Conservation (phyloP, 176 grass and related monocot genomes). For the Bromus sterilis region DNA sequence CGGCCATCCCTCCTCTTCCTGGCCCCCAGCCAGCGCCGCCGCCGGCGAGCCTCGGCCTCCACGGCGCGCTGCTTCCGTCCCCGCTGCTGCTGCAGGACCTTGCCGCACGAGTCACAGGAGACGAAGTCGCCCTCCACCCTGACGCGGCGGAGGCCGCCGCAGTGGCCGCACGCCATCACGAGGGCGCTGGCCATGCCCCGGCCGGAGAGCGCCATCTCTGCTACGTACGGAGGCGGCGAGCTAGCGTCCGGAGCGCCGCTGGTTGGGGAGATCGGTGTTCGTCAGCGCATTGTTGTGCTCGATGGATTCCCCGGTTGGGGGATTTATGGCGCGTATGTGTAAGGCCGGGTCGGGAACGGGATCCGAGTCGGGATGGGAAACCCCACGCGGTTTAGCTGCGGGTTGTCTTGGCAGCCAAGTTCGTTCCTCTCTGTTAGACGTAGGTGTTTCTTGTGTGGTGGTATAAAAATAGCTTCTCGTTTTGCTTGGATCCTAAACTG, state of each 20-base stretch:
- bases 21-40: not conserved
- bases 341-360: not conserved
- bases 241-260: not conserved
- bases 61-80: not conserved
- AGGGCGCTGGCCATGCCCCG: not conserved
- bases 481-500: not conserved
- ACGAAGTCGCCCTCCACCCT: conserved; percentile 20
- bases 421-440: not conserved
- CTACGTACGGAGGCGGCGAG: not conserved
- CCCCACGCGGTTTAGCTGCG: not conserved
- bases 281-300: not conserved
- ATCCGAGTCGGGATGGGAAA: not conserved
- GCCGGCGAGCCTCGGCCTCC: not conserved
- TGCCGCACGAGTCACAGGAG: conserved; percentile 29
- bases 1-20: not conserved
- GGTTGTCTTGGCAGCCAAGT: conserved; percentile 29
- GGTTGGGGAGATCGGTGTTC: not conserved
- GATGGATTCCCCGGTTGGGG: not conserved
- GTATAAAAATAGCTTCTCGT: no score
- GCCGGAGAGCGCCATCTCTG: not conserved
- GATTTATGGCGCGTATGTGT: not conserved
- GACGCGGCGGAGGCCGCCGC: conserved; percentile 20
- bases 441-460: no score
- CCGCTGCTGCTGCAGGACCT: conserved; percentile 22
- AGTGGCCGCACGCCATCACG: conserved; percentile 17